Conservation (phyloP, 2,329 filamentous ascomycete species). For the Pseudocercospora musae region DNA sequence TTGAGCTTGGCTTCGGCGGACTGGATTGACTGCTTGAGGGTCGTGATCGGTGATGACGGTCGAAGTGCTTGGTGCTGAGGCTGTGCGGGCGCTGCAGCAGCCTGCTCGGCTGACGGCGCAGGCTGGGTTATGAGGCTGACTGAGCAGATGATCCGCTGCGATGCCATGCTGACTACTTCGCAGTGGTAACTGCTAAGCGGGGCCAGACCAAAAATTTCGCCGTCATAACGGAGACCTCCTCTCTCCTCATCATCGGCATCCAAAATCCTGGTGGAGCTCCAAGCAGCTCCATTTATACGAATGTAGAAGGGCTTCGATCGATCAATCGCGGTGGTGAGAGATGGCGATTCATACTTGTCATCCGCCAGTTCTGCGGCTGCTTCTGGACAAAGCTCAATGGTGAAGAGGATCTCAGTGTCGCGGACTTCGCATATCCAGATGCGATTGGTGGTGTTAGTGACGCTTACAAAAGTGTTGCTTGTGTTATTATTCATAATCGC, state of each 20-base stretch:
- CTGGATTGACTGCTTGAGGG: constrained; percentile 71
- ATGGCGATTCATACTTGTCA: constrained; percentile 38
- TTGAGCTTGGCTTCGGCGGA: constrained; percentile 67
- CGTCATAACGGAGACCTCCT: constrained; percentile 60
- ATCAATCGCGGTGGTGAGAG: constrained; percentile 53
- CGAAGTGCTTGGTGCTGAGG: constrained; percentile 63
- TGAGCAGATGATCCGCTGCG: constrained; percentile 65
- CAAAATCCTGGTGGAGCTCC: constrained; percentile 72
- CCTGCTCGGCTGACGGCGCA: constrained; percentile 57
- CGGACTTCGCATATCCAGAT: constrained; percentile 81
- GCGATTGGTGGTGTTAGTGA: constrained; percentile 53
- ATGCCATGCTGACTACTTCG: constrained; percentile 69
- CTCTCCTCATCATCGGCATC: constrained; percentile 36
- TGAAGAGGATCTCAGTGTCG: constrained; percentile 72
- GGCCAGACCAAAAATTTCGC: constrained; percentile 64
- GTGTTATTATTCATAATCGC: constrained; percentile 69
- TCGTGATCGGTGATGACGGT: constrained; percentile 73
- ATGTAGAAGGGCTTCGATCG: constrained; percentile 74
- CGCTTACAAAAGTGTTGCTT: constrained; percentile 63
- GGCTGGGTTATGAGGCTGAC: constrained; percentile 67
- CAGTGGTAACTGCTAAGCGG: constrained; percentile 74
- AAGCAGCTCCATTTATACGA: constrained; percentile 72
- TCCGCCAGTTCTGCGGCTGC: constrained; percentile 24
- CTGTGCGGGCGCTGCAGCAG: constrained; percentile 48
- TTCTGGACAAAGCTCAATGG: constrained; percentile 34